Evolutionary conservation across 441 rosid genomes (phyloP).

Genomic region (Flueggea neowawraea): DNA sequence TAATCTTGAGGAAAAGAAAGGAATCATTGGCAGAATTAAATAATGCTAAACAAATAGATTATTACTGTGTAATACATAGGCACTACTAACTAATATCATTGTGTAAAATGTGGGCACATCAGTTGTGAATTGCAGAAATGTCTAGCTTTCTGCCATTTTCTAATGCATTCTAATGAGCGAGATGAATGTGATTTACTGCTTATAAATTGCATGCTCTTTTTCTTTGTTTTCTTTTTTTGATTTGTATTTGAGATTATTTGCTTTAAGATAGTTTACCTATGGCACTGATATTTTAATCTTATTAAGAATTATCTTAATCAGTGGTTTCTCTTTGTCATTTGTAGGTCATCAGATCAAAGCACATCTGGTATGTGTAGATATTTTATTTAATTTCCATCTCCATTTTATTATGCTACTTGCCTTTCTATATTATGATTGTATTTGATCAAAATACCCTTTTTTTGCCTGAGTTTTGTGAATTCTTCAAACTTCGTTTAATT

Average conservation of each 20-base stretch:
- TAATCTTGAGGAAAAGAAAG: no score
- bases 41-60: not conserved
- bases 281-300: not conserved
- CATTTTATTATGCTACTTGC: not conserved
- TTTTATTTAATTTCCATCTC: not conserved
- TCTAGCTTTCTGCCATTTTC: no score
- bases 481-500: no score
- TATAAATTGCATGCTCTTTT: not conserved
- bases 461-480: not conserved
- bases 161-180: no score
- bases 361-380: conserved; percentile 51
- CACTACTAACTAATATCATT: not conserved
- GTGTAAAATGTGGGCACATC: not conserved
- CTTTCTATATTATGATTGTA: not conserved
- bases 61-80: not conserved
- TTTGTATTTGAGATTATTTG: not conserved
- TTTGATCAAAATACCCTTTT: not conserved
- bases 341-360: conserved; percentile 78
- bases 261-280: no score
- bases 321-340: conserved; percentile 15
- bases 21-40: not conserved
- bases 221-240: not conserved
- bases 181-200: no score
- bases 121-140: not conserved
- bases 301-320: conserved; percentile 1